Percentiles rank a stretch among this genome's conserved stretches.
phyloP scores from a whole-genome alignment of 768 basidiomycete species.

The Russula abietina region DNA sequence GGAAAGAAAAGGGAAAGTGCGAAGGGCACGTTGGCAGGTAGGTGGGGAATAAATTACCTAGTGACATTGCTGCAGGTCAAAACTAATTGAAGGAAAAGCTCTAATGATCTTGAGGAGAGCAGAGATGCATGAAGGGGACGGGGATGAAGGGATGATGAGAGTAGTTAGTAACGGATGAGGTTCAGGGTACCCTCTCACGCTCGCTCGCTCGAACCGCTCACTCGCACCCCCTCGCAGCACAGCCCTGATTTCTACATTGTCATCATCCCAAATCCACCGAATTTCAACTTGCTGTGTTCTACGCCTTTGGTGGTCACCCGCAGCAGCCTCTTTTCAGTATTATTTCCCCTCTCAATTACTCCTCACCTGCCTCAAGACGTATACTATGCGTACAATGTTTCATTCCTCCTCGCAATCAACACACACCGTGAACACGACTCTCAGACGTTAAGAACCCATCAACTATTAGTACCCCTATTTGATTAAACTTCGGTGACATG shows the following conservation, averaged over 20 bases:
- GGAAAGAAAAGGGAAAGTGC: constrained; percentile 10
- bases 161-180: constrained; percentile 11
- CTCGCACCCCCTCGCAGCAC: background rate
- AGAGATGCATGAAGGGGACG: background rate
- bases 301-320: background rate
- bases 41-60: constrained; percentile 11
- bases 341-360: background rate
- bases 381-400: background rate
- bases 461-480: background rate
- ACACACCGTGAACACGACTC: background rate
- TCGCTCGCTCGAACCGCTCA: background rate
- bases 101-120: constrained; percentile 1
- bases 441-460: background rate
- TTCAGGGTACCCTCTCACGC: constrained; percentile 10
- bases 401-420: background rate
- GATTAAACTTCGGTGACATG: background rate
- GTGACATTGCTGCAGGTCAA: constrained; percentile 16
- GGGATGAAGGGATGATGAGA: constrained; percentile 1
- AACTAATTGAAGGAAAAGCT: background rate
- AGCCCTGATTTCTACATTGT: background rate
- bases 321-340: background rate
- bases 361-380: background rate
- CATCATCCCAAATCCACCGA: background rate
- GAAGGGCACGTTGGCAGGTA: background rate
- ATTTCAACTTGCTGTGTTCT: background rate